Base-by-base conservation (phyloP, 192 early-diverging fungal genomes). In the Linnemannia zychae region DNA sequence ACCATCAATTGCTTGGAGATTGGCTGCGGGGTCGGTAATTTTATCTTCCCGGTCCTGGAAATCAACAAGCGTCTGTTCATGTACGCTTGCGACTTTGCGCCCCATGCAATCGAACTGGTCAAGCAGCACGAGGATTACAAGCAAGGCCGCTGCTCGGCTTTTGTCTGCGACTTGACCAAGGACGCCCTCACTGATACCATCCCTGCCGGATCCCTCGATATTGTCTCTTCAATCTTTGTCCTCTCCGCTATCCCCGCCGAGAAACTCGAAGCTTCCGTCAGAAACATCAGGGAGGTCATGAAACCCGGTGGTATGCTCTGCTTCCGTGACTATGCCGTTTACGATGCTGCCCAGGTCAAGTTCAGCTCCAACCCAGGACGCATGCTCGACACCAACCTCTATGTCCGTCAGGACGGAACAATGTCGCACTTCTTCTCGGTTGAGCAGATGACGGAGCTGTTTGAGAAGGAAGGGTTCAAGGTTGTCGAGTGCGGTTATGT, bases 1-100 rank as follows among this genome's bases (percentile, higher is more conserved):
- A 24, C 48, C 15, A 47, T 88, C 76, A 77, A 57, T 36, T 88
- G 89, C 28, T 88, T 97, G 12, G 99, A 99, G 88, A 94, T 98
- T 46, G 99, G 99, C 67, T 99, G 99, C 87, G 99, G 99, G 11
- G 98, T 97, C 0, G 98, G 98, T 70, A 98, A 97, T 88, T 98
- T 97, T 88, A 92, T 99, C 40, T 99, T 97, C 84, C 99, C 99
- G 7, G 87, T 97, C 3, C 78, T 99, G 50, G 93, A 94, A n/a
- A 91, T 93, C 85, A 95, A 96, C 87, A 90, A 92, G 1, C 87
- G 92, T 38, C 82, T 99, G 37, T 97, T 93, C 82, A 93, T 97
- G 49, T 97, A 98, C 85, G 97, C 97, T 12, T 97, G 96, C 84
- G 99, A 99, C 87, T 99, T 98, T 83, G 96, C 97, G 17, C 89